Evolutionary conservation across 306 rosid genomes (phyloP).

Genomic region (Trifolium fragiferum): DNA sequence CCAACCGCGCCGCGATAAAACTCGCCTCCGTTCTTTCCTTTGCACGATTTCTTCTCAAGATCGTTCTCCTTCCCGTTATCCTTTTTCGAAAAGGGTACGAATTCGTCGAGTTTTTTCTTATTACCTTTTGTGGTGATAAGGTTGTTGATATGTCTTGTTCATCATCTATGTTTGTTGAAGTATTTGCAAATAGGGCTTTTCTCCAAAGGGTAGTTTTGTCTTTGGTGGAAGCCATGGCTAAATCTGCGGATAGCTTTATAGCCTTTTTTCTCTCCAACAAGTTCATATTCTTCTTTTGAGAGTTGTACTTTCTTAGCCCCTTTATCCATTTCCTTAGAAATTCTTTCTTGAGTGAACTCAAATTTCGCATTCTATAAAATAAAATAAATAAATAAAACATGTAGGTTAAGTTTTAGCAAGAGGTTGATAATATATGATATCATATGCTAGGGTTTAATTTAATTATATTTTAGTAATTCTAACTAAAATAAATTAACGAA

Average conservation of each 20-base stretch:
- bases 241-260: constrained; percentile 73
- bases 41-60: constrained; percentile 48
- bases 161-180: constrained; percentile 36
- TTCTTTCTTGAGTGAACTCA: constrained; percentile 62
- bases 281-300: constrained; percentile 55
- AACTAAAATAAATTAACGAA: background rate
- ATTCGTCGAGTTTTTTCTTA: constrained; percentile 1
- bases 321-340: constrained; percentile 69
- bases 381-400: background rate
- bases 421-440: constrained; percentile 12
- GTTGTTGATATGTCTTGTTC: constrained; percentile 8
- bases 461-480: background rate
- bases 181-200: constrained; percentile 58
- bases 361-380: constrained; percentile 50
- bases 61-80: constrained; percentile 48
- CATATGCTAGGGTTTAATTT: constrained; percentile 36
- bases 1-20: constrained; percentile 53
- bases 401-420: background rate
- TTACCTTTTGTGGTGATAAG: constrained; percentile 8
- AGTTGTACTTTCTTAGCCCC: constrained; percentile 59
- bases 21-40: constrained; percentile 42
- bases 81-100: constrained; percentile 29
- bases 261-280: constrained; percentile 69
- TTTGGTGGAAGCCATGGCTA: constrained; percentile 83
- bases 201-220: constrained; percentile 66